Evolutionary conservation across 164 flowering plant species (phyloP), one percentile per base, ranked within the genome.

Genomic region (Liriodendron chinense): DNA sequence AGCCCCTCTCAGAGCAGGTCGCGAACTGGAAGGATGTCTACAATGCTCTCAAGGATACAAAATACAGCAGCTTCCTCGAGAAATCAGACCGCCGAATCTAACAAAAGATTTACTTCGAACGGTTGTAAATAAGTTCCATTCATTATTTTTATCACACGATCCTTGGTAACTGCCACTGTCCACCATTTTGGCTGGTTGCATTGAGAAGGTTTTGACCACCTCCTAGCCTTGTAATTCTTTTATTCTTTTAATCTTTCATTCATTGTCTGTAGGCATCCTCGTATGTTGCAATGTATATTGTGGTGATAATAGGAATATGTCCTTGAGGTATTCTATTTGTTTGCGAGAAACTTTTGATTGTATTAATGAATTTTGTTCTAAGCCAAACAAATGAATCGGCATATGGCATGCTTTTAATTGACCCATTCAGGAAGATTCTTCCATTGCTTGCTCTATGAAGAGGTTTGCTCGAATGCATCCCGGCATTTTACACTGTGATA

Each of bases 1-100:
- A 91, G 2, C 77, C 92, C 1, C 74, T 92, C 28, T 84, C 90
- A 4, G 78, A 79, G 18, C 93, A 91, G 59, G 77, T 94, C 23
- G 83, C 78, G 18, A 92, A 94, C 75, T 92, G 97, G 97, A 85
- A 81, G 9, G 93, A 90, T 9, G 78, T 94, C 63, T 72, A 82
- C 63, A 88, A 81, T 72, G 70, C 89, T 8, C 89, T 94, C 22
- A 86, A 78, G 10, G 94, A 94, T 74, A 91, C 94, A 2, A 82
- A 66, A 6, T 94, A 84, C 28, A 88, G 90, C 67, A 80, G 77
- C 71, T 91, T 87, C 71, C 86, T 90, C 53, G 61, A 74, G 47
- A 53, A 53, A 16, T 53, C 43, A 53, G 59, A 53, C 59, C 59
- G 18, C 9, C 7, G 43, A 6, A 34, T 4, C 43, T 34, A 34